Base-by-base conservation (phyloP, 306 rosid genomes). In the Cucurbita ficifolia region DNA sequence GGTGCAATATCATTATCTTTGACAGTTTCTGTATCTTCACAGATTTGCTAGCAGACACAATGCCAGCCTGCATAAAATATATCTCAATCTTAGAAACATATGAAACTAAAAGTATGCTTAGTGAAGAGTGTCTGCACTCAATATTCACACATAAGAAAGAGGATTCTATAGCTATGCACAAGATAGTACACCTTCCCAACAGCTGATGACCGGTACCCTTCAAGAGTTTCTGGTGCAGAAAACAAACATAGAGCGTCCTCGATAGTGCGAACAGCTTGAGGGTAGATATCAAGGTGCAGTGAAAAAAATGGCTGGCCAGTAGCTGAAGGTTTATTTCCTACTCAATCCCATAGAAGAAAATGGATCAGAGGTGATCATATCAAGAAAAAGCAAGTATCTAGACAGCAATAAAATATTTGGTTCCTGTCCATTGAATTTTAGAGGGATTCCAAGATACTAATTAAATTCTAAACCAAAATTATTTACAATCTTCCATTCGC, bases 231-330 rank as follows among this genome's bases (percentile, higher is more conserved):
- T 42, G 89, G 89, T n/a, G 88, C 95, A 82, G 96, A 88, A 85
- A 89, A 95, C 82, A 89, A 74, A 81, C 76, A 89, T 74, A 95
- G 79, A 9, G 99, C 99, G 82, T 91, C 92, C 83, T 91, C 96
- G 52, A 95, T 91, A 0, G 92, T 85, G 50, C 73, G 82, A 51
- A 91, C 96, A 42, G 89, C 82, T 11, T 95, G 91, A 78, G 87
- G 91, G 68, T 76, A 70, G 79, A 95, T 95, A 83, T 95, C 99
- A 70, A 95, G 97, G 79, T 91, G 99, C 74, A 95, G 95, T 84
- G 89, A 74, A 36, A 82, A 85, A 86, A 74, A 95, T 17, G 97
- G 99, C 76, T 95, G 97, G 69, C 81, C 76, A 19, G 96, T 89
- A 24, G 88, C 97, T 75, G 97, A 95, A 67, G 85, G 67, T 78